Evolutionary conservation across 208 protist genomes (phyloP).

Genomic region (Leishmania aethiopica): DNA sequence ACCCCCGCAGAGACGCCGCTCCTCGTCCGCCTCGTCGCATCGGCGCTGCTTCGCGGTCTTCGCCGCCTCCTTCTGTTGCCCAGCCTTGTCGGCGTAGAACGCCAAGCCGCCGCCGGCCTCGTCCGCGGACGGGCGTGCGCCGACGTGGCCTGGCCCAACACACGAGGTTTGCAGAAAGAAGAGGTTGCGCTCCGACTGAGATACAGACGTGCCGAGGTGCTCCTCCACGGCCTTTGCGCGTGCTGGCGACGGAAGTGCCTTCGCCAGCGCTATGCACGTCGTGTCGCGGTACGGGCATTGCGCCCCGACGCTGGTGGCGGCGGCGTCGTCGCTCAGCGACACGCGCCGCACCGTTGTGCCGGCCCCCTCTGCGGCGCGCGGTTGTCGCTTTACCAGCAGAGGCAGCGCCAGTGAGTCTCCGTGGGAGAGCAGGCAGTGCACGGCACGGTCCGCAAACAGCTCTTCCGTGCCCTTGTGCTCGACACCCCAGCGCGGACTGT

Average conservation of each 20-base stretch:
- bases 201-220: slow-evolving; percentile 34
- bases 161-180: slow-evolving; percentile 73
- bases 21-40: slow-evolving; percentile 28
- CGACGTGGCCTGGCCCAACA: slow-evolving; percentile 55
- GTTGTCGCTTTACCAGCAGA: slow-evolving; percentile 43
- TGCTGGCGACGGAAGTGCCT: slow-evolving; percentile 29
- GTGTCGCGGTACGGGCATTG: slow-evolving; percentile 40
- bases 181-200: slow-evolving; percentile 34
- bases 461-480: slow-evolving; percentile 30
- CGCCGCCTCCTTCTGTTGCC: slow-evolving; percentile 24
- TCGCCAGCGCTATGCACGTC: slow-evolving; percentile 49
- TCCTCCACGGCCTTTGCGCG: slow-evolving; percentile 25
- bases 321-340: neutral
- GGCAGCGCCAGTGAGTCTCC: slow-evolving; percentile 60
- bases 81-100: slow-evolving; percentile 79
- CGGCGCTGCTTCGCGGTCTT: slow-evolving; percentile 32
- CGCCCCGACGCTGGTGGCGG: neutral
- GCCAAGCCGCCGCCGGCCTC: slow-evolving; percentile 32
- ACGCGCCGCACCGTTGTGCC: slow-evolving; percentile 24
- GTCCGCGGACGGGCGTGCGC: slow-evolving; percentile 15
- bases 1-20: slow-evolving; percentile 35
- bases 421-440: slow-evolving; percentile 46
- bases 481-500: slow-evolving; percentile 61
- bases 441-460: slow-evolving; percentile 37
- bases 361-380: slow-evolving; percentile 4